These are phyloP conservation scores for Asterophora parasitica DNA, from an alignment of 768 basidiomycete genomes.

Conservation along the genomic window DNA sequence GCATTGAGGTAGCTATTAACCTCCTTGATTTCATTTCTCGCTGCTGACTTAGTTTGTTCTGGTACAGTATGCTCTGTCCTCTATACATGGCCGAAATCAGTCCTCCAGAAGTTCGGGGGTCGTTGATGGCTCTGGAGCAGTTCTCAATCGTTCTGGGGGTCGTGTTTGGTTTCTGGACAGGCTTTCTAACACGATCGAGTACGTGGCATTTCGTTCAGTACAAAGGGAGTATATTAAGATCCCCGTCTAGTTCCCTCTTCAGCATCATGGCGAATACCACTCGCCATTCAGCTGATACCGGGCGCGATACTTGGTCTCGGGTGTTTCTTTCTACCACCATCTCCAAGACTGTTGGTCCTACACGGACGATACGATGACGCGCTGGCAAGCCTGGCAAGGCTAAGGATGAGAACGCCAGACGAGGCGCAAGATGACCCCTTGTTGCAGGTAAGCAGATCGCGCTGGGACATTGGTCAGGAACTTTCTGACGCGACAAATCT, in stretches of 20 bases:
- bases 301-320: conserved; percentile 63
- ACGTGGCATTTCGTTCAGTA: conserved; percentile 17
- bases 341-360: conserved; percentile 54
- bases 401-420: conserved; percentile 44
- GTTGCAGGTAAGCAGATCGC: conserved; percentile 34
- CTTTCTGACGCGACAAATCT: neutral
- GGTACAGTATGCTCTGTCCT: conserved; percentile 65
- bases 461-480: neutral
- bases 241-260: conserved; percentile 47
- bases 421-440: conserved; percentile 47
- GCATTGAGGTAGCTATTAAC: conserved; percentile 48
- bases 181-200: conserved; percentile 67
- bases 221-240: neutral
- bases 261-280: conserved; percentile 73
- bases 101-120: conserved; percentile 74
- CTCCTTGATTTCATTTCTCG: neutral
- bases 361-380: conserved; percentile 58
- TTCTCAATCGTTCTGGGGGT: conserved; percentile 78
- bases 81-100: conserved; percentile 85
- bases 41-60: conserved; percentile 8
- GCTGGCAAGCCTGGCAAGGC: conserved; percentile 45
- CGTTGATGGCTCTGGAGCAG: conserved; percentile 76
- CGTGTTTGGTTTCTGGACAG: conserved; percentile 80
- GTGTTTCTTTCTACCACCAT: conserved; percentile 53
- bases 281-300: conserved; percentile 67